Conservation (phyloP, 2,329 filamentous ascomycete genomes). For the Mariannaea sp. region DNA sequence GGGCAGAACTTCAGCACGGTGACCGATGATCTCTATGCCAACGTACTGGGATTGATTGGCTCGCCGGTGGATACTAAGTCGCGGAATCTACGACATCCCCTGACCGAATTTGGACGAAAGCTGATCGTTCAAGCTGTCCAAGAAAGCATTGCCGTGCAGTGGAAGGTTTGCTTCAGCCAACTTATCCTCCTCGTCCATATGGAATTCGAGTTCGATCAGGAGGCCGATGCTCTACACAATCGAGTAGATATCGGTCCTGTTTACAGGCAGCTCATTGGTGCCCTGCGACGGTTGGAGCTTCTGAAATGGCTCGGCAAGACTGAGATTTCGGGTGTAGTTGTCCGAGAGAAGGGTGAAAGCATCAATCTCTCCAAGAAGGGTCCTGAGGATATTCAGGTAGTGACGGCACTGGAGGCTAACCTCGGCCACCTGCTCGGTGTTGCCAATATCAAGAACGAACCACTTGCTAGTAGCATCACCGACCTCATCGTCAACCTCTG, state of each 20-base stretch:
- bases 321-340: constrained; percentile 57
- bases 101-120: constrained; percentile 78
- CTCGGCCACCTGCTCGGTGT: constrained; percentile 68
- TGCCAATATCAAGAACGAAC: constrained; percentile 54
- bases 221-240: constrained; percentile 66
- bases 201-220: constrained; percentile 78
- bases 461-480: constrained; percentile 64
- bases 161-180: constrained; percentile 78
- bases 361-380: constrained; percentile 46
- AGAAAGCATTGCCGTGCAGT: constrained; percentile 75
- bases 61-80: constrained; percentile 52
- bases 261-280: constrained; percentile 70
- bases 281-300: constrained; percentile 76
- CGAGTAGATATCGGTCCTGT: constrained; percentile 70
- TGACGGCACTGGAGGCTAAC: constrained; percentile 64
- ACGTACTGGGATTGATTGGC: constrained; percentile 54
- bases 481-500: constrained; percentile 70
- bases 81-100: constrained; percentile 53
- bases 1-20: constrained; percentile 67
- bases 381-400: constrained; percentile 52
- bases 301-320: constrained; percentile 69
- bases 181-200: constrained; percentile 84
- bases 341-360: constrained; percentile 45
- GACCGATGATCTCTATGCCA: constrained; percentile 58
- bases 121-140: constrained; percentile 77